phyloP scores from a whole-genome alignment of 2,329 filamentous ascomycete genomes.

The Phaeosphaeriaceae sp. region DNA sequence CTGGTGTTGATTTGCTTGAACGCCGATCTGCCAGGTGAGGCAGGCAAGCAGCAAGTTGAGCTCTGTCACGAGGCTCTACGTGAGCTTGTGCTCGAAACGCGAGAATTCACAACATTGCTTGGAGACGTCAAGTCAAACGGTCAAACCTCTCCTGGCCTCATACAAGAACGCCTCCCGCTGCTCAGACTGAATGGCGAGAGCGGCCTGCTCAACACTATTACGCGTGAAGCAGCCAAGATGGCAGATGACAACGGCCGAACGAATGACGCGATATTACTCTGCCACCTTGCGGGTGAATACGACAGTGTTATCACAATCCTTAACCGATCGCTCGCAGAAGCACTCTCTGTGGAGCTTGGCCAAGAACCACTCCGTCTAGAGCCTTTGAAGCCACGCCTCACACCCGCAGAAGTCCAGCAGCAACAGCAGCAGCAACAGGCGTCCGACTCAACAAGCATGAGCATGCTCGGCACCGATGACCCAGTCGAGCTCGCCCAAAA shows the following conservation, averaged over 20 bases:
- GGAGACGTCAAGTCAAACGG: constrained; percentile 91
- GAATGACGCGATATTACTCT: constrained; percentile 92
- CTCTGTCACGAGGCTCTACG: constrained; percentile 92
- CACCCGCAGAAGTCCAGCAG: constrained; percentile 38
- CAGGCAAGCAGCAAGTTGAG: constrained; percentile 76
- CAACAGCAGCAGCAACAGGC: constrained; percentile 35
- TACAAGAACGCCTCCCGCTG: constrained; percentile 82
- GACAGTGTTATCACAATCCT: constrained; percentile 92
- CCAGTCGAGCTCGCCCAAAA: constrained; percentile 68
- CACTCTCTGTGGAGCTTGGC: constrained; percentile 84
- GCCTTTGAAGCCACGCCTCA: constrained; percentile 75
- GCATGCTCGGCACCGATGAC: constrained; percentile 72
- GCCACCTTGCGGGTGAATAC: constrained; percentile 93
- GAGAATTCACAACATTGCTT: constrained; percentile 91
- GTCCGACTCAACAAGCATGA: constrained; percentile 58
- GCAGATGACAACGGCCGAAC: constrained; percentile 94
- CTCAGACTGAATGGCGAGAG: constrained; percentile 81
- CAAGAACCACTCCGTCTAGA: constrained; percentile 79
- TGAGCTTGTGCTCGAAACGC: constrained; percentile 93
- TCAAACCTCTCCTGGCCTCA: constrained; percentile 81
- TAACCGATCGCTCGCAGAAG: constrained; percentile 88
- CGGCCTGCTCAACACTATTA: constrained; percentile 91
- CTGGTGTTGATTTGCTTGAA: constrained; percentile 91
- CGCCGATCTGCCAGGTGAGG: constrained; percentile 75
- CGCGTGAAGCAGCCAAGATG: constrained; percentile 86